Evolutionary conservation across 352 stramenopile species (phyloP), one percentile per base, ranked within the genome.

Genomic region (Pythium brassicae): DNA sequence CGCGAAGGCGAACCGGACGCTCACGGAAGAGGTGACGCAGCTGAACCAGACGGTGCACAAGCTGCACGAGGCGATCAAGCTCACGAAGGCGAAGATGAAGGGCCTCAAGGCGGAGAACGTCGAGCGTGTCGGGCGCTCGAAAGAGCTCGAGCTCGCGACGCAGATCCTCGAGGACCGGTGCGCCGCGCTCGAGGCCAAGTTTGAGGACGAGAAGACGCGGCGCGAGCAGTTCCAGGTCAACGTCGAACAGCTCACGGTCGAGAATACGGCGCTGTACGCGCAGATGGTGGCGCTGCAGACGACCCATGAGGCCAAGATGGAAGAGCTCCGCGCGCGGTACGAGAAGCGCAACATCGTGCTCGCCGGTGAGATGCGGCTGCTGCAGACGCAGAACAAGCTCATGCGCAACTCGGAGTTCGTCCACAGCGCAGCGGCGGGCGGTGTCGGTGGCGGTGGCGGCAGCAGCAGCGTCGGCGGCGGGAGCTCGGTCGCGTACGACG

Each of bases 201-300:
- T 90, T 50, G 74, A 87, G 35, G 81, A 92, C 35, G 85, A 94
- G 50, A 92, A 92, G 63, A 65, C 74, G 12, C 82, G 83, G 1
- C 74, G 83, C 20, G 83, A 94, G 61, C 80, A 94, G 50, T 94
- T 94, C 57, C 80, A 94, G 61, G 78, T 94, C n/a, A 84, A 87
- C 29, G 77, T 91, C 12, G 81, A 94, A 63, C 85, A 94, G 54
- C 56, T 94, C 15, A 90, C 83, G 3, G 79, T 90, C 20, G 85
- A 94, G 46, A 95, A 93, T 55, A 94, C 81, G 10, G 82, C 86
- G 5, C 45, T 94, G 59, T 92, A 95, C 49, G 84, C 83, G 12
- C 83, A 93, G 62, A 92, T 95, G 86, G 81, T 92, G 27, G 83
- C 83, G 39, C 32, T 93, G 25, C 82, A 94, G 65, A 87, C 82